A percentile compares a stretch with the other conserved stretches of the same genome.
Evolutionary conservation across 2,329 filamentous ascomycete species (phyloP).

Genomic region (Aspergillus calidoustus): DNA sequence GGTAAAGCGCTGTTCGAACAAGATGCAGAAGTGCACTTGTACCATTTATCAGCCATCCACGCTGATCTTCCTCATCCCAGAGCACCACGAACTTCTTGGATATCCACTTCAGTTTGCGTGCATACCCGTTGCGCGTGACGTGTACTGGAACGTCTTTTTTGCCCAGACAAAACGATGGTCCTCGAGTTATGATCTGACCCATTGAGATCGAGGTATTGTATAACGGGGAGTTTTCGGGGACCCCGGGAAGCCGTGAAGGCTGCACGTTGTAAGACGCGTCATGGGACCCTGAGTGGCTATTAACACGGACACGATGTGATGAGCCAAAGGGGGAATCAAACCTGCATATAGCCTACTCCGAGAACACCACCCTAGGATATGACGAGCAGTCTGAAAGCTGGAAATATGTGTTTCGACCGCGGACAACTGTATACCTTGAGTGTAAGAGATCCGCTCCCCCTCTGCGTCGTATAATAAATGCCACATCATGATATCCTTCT

Average conservation of each 20-base stretch:
- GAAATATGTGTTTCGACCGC: background rate
- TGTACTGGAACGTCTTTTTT: background rate
- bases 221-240: background rate
- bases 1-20: slow-evolving; percentile 30
- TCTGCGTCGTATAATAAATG: background rate
- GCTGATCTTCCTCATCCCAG: slow-evolving; percentile 30
- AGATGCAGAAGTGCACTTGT: slow-evolving; percentile 44
- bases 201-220: background rate
- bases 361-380: slow-evolving; percentile 16
- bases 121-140: slow-evolving; percentile 14
- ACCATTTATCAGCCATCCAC: slow-evolving; percentile 45
- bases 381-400: background rate
- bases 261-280: slow-evolving; percentile 5
- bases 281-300: background rate
- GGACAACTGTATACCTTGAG: background rate
- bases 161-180: background rate
- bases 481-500: slow-evolving; percentile 1
- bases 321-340: too few species aligned
- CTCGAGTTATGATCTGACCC: background rate
- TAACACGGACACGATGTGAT: too few species aligned
- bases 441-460: slow-evolving; percentile 3
- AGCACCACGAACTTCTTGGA: slow-evolving; percentile 30
- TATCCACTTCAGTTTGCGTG: slow-evolving; percentile 36
- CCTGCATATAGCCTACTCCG: slow-evolving; percentile 4
- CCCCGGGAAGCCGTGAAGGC: background rate